Conservation (phyloP, 805 yeast species). For the Candida berthetii region DNA sequence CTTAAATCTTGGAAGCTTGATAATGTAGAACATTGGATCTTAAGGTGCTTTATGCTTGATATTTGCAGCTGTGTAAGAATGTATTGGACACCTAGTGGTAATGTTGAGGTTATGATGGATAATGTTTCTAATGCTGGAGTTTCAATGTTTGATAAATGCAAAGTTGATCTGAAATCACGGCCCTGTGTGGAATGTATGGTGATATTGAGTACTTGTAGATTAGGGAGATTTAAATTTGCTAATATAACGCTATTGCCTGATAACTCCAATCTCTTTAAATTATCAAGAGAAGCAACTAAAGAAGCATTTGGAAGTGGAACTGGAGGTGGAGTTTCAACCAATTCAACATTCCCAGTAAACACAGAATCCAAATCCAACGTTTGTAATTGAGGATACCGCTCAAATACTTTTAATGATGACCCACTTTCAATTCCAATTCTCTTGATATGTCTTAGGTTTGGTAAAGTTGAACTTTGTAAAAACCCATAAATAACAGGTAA, state of each 20-base stretch:
- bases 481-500: slow-evolving; percentile 13
- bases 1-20: background rate
- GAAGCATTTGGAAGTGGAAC: background rate
- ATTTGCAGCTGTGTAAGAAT: background rate
- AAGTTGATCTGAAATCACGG: slow-evolving; percentile 8
- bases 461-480: slow-evolving; percentile 12
- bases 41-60: background rate
- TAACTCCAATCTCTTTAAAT: slow-evolving; percentile 7
- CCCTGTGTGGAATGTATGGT: slow-evolving; percentile 14
- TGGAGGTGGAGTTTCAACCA: background rate
- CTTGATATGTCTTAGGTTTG: slow-evolving; percentile 9
- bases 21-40: slow-evolving; percentile 1
- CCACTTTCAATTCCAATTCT: slow-evolving; percentile 19
- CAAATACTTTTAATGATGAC: slow-evolving; percentile 11
- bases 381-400: slow-evolving; percentile 8
- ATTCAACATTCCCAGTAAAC: slow-evolving; percentile 9
- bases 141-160: slow-evolving; percentile 7
- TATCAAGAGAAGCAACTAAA: slow-evolving; percentile 1
- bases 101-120: slow-evolving; percentile 2
- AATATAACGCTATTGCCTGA: slow-evolving; percentile 16
- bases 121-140: slow-evolving; percentile 2
- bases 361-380: slow-evolving; percentile 13
- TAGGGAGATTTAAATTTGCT: slow-evolving; percentile 6
- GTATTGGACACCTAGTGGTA: background rate
- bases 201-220: slow-evolving; percentile 3